Evolutionary conservation across 176 grass and related monocot genomes (phyloP).

Genomic region (maize (Zea mays)): DNA sequence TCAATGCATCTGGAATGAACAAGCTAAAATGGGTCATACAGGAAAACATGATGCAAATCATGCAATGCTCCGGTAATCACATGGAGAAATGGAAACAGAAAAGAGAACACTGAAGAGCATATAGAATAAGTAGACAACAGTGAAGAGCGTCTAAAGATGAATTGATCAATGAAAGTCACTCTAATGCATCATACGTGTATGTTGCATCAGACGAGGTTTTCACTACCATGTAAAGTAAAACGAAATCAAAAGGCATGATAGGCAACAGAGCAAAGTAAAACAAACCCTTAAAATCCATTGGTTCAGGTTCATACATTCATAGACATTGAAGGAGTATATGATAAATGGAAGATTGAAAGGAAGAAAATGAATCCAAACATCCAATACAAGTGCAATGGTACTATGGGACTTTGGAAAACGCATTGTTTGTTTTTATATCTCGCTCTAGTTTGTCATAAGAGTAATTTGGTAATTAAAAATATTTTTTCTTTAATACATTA

Average conservation of each 20-base stretch:
- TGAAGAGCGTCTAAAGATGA: too few species aligned
- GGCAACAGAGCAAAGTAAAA: background rate
- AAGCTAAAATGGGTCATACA: conserved; percentile 17
- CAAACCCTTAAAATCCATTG: background rate
- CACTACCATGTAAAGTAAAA: background rate
- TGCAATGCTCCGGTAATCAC: background rate
- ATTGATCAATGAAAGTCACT: background rate
- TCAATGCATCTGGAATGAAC: conserved; percentile 41
- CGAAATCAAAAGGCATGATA: background rate
- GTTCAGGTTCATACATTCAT: background rate
- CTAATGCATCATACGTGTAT: background rate
- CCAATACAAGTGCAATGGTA: conserved; percentile 8
- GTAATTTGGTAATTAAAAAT: background rate
- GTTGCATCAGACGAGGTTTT: background rate
- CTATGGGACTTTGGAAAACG: background rate
- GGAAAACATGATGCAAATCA: background rate
- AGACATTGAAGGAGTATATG: background rate
- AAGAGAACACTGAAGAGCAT: background rate
- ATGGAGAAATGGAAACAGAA: conserved; percentile 1
- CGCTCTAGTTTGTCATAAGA: conserved; percentile 3
- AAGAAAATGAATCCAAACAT: background rate
- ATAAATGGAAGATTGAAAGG: background rate
- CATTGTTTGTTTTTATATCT: background rate
- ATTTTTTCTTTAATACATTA: too few species aligned
- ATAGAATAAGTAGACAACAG: background rate